phyloP scores from a whole-genome alignment of 2,329 filamentous ascomycete species.

The Phyllosticta ampelicida region DNA sequence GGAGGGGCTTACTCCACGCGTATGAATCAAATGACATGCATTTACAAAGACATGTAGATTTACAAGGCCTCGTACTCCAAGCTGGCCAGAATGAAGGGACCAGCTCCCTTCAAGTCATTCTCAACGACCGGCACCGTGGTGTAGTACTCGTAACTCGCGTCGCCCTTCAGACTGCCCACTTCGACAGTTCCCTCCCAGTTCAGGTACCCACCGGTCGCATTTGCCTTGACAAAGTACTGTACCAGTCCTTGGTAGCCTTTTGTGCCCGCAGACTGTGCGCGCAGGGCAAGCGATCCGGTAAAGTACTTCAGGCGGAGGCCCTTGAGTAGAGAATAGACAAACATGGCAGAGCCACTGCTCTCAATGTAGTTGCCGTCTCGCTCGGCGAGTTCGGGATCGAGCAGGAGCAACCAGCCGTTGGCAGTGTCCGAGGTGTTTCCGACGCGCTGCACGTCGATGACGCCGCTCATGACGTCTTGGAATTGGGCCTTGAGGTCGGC shows the following conservation, averaged over 20 bases:
- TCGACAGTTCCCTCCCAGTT: conserved; percentile 43
- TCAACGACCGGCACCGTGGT: conserved; percentile 22
- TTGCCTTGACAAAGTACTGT: conserved; percentile 36
- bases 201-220: conserved; percentile 33
- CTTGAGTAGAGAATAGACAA: conserved; percentile 27
- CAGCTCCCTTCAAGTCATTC: conserved; percentile 32
- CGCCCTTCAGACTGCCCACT: conserved; percentile 41
- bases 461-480: neutral
- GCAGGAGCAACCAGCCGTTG: conserved; percentile 47
- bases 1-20: no score
- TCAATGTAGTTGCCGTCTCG: conserved; percentile 49
- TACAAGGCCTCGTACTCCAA: conserved; percentile 16
- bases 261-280: conserved; percentile 29
- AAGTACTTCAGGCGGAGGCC: conserved; percentile 24
- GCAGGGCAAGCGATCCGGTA: conserved; percentile 10
- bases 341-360: conserved; percentile 47
- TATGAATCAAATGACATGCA: neutral
- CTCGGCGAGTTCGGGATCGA: conserved; percentile 38
- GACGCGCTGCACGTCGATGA: neutral
- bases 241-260: conserved; percentile 37
- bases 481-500: neutral
- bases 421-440: conserved; percentile 22
- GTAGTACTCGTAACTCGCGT: conserved; percentile 40
- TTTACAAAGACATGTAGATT: neutral
- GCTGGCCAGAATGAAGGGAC: conserved; percentile 30